A percentile compares a stretch with the other conserved stretches of the same genome.
Evolutionary conservation across 225 moss, liverwort and hornwort species (phyloP).

Genomic region (Polytrichum formosum): DNA sequence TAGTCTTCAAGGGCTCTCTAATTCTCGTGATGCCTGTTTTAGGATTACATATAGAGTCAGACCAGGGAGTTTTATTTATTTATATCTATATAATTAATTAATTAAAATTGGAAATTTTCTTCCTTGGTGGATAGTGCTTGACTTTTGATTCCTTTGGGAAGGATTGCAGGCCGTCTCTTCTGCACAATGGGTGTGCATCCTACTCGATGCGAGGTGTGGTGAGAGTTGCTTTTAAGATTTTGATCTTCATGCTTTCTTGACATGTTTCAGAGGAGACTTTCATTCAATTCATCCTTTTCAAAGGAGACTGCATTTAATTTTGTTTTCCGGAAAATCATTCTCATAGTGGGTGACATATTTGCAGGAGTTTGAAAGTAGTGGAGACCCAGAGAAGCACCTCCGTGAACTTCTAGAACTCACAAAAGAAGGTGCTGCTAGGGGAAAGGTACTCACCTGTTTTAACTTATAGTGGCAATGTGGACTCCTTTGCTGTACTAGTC

Average conservation of each 20-base stretch:
- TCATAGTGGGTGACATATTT: neutral
- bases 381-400: conserved; percentile 80
- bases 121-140: no score
- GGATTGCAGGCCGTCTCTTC: conserved; percentile 73
- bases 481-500: no score
- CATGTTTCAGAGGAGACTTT: neutral
- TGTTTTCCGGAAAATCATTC: no score
- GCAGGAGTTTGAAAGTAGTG: conserved; percentile 84
- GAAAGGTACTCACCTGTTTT: conserved; percentile 53
- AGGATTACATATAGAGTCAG: no score
- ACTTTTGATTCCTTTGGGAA: conserved; percentile 15
- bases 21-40: no score
- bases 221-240: conserved; percentile 1
- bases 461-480: no score
- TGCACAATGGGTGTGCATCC: conserved; percentile 98
- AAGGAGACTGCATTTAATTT: no score
- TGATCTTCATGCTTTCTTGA: neutral
- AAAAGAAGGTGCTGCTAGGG: conserved; percentile 70
- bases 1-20: no score
- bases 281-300: neutral
- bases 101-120: no score
- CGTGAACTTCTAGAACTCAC: conserved; percentile 76
- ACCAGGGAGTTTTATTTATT: no score
- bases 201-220: conserved; percentile 77
- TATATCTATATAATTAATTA: no score